phyloP scores from a whole-genome alignment of 164 flowering plant species.

The Sextonia rubra region DNA sequence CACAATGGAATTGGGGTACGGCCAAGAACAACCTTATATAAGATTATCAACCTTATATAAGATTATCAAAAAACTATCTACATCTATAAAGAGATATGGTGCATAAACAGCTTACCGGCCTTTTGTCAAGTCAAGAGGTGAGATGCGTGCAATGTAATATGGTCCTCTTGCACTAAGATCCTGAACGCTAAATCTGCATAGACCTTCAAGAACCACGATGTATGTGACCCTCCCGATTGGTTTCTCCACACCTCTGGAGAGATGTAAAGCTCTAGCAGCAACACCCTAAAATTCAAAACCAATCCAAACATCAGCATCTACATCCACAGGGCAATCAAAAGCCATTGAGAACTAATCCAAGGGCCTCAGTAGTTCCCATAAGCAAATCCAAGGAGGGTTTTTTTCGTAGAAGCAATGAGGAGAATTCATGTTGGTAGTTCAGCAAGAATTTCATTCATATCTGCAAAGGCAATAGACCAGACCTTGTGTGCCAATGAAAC shows the following conservation, averaged over 20 bases:
- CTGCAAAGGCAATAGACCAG: not conserved
- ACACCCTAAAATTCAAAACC: slow-evolving; percentile 61
- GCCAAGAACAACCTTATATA: too few relatives aligned
- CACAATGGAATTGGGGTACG: not conserved
- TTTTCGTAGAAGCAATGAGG: too few relatives aligned
- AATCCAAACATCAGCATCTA: slow-evolving; percentile 5
- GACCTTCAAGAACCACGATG: slow-evolving; percentile 91
- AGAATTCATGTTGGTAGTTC: not conserved
- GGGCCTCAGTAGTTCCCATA: not conserved
- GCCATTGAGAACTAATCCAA: not conserved
- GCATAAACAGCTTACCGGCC: slow-evolving; percentile 45
- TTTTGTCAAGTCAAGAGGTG: slow-evolving; percentile 90
- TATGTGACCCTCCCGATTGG: slow-evolving; percentile 99
- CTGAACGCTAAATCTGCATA: slow-evolving; percentile 92
- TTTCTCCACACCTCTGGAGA: slow-evolving; percentile 97
- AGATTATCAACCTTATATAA: too few relatives aligned
- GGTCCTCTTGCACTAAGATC: slow-evolving; percentile 92
- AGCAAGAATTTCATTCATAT: not conserved
- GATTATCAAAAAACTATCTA: not conserved
- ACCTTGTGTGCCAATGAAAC: slow-evolving; percentile 96
- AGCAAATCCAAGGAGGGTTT: too few relatives aligned
- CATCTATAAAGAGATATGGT: not conserved
- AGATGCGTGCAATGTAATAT: slow-evolving; percentile 77
- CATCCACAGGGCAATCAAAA: not conserved
- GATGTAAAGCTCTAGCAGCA: slow-evolving; percentile 96